Evolutionary conservation across 2,329 filamentous ascomycete species (phyloP).

Genomic region (Penicillium sp.): DNA sequence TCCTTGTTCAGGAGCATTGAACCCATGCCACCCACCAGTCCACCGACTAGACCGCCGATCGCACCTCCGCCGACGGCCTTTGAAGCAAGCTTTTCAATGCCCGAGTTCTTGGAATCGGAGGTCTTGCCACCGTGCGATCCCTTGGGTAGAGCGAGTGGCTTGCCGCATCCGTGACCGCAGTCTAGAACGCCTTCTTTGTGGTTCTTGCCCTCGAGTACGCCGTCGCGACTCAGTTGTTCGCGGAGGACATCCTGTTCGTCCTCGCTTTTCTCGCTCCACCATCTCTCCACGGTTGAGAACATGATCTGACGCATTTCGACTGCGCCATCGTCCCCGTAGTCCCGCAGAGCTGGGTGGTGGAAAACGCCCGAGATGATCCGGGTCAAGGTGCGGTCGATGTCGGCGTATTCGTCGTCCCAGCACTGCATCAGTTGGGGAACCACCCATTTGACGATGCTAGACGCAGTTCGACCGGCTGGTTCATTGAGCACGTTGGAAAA

Average conservation of each 20-base stretch:
- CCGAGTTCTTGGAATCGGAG: conserved; percentile 19
- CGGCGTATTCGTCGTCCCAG: conserved; percentile 71
- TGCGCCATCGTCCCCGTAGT: conserved; percentile 63
- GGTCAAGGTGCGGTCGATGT: conserved; percentile 64
- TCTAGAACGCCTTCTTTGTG: conserved; percentile 82
- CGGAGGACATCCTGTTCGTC: conserved; percentile 62
- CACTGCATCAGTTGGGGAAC: conserved; percentile 83
- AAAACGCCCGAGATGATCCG: conserved; percentile 77
- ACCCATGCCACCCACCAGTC: conserved; percentile 54
- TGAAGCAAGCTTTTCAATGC: conserved; percentile 50
- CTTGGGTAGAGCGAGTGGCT: conserved; percentile 70
- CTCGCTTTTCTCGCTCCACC: conserved; percentile 68
- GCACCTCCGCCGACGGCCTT: conserved; percentile 60
- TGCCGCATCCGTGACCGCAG: conserved; percentile 78
- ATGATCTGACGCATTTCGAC: conserved; percentile 67
- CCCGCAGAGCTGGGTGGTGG: conserved; percentile 77
- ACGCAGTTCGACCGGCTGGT: conserved; percentile 74
- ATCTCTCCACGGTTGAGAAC: conserved; percentile 72
- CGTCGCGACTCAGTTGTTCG: conserved; percentile 67
- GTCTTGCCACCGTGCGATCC: conserved; percentile 22
- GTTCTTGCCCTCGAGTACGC: conserved; percentile 71
- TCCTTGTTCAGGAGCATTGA: conserved; percentile 59
- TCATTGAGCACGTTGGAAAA: conserved; percentile 89
- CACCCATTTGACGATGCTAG: conserved; percentile 72
- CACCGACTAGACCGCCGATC: conserved; percentile 64